These are phyloP conservation scores for Anethum foeniculum DNA, from an alignment of 140 eudicot species.

Conservation along the genomic window DNA sequence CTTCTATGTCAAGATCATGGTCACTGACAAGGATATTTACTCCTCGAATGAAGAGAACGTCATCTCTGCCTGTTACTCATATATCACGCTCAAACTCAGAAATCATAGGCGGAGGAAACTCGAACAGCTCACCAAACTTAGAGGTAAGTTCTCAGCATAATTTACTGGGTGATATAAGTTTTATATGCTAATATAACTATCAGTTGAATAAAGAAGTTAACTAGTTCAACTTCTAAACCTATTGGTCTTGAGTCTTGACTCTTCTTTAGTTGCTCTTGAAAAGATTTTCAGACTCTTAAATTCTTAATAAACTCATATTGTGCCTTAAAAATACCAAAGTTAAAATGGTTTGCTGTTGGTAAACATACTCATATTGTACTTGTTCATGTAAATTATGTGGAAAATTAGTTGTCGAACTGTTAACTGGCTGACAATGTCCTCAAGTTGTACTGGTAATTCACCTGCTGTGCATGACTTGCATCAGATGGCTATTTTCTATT, in stretches of 20 bases:
- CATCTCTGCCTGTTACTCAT: conserved; percentile 73
- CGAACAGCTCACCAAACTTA: conserved; percentile 26
- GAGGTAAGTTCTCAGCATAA: conserved; percentile 37
- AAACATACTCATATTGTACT: too few relatives aligned
- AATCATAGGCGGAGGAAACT: conserved; percentile 27
- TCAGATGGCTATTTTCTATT: neutral
- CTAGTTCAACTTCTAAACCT: neutral
- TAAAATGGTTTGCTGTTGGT: neutral
- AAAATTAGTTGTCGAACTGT: neutral
- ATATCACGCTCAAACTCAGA: conserved; percentile 42
- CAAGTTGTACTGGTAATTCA: neutral
- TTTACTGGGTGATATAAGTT: neutral
- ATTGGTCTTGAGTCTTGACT: neutral
- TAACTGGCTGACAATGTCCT: neutral
- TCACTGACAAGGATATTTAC: conserved; percentile 68
- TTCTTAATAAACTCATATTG: neutral
- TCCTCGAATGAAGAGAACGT: conserved; percentile 54
- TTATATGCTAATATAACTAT: neutral
- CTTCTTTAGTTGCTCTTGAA: neutral
- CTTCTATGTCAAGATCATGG: conserved; percentile 59
- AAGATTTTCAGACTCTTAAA: neutral
- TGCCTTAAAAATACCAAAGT: neutral
- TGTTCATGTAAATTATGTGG: neutral
- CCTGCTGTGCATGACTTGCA: neutral
- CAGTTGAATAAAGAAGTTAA: neutral